A percentile compares a stretch with the other conserved stretches of the same genome.
Evolutionary conservation across 75 land plant species (phyloP).

Genomic region (Gnetum montanum): DNA sequence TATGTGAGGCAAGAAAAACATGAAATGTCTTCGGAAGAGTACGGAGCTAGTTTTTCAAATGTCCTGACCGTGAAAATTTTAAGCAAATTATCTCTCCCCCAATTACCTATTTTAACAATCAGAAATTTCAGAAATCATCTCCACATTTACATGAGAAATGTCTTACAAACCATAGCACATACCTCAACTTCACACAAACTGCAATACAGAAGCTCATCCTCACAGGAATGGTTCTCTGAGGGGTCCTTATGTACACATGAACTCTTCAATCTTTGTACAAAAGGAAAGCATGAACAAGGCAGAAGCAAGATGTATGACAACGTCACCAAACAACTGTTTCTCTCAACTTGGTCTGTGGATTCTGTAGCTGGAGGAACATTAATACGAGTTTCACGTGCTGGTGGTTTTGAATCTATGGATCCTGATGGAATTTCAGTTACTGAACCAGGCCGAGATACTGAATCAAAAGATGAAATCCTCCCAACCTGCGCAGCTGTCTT

Average conservation of each 20-base stretch:
- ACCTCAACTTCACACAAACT: slow-evolving; percentile 10
- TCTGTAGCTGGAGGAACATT: neutral
- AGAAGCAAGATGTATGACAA: neutral
- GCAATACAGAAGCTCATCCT: slow-evolving; percentile 5
- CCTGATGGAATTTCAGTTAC: neutral
- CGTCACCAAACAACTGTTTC: neutral
- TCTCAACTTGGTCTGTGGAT: slow-evolving; percentile 1
- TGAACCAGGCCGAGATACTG: slow-evolving; percentile 2
- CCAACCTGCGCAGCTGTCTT: slow-evolving; percentile 2
- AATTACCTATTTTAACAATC: no score
- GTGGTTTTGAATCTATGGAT: neutral
- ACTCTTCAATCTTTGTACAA: neutral
- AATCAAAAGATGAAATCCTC: slow-evolving; percentile 1
- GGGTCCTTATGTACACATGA: neutral
- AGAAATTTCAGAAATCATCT: no score
- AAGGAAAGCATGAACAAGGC: slow-evolving; percentile 1
- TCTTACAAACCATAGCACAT: no score
- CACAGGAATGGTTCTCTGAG: slow-evolving; percentile 3
- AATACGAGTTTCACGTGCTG: neutral
- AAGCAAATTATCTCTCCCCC: no score
- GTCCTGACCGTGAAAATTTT: no score
- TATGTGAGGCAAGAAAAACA: no score
- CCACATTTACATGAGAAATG: no score
- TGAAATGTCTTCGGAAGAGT: no score
- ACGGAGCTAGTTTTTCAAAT: no score